These are phyloP conservation scores for Monosporascus sp. DNA, from an alignment of 2,329 filamentous ascomycete genomes.

Conservation along the genomic window DNA sequence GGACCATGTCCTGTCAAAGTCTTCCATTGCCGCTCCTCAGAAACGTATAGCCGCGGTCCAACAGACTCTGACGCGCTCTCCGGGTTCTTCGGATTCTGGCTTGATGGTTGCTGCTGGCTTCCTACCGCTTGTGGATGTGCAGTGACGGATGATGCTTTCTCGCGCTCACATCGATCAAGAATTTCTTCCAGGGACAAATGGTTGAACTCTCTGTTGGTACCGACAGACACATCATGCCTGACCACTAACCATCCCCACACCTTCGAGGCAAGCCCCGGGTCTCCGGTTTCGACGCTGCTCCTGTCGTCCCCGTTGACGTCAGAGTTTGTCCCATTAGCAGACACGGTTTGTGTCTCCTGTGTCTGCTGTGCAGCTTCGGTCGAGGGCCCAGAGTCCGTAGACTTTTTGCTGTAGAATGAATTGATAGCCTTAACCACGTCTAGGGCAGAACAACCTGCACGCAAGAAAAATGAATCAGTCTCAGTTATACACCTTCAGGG, in stretches of 20 bases:
- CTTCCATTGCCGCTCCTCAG: constrained; percentile 54
- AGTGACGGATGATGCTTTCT: constrained; percentile 4
- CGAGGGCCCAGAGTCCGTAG: neutral
- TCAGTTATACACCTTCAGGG: neutral
- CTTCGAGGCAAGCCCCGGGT: constrained; percentile 32
- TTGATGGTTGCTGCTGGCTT: constrained; percentile 2
- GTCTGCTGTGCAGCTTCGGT: neutral
- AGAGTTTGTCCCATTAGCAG: neutral
- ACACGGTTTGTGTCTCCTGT: neutral
- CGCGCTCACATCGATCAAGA: constrained; percentile 31
- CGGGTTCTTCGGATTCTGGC: neutral
- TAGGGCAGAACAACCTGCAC: constrained; percentile 22
- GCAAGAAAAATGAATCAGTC: neutral
- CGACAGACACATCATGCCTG: constrained; percentile 36
- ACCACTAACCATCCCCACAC: constrained; percentile 37
- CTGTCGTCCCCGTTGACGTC: neutral
- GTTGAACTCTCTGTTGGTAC: constrained; percentile 29
- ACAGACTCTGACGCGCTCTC: neutral
- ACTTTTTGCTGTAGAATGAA: constrained; percentile 14
- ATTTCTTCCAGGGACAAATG: constrained; percentile 35
- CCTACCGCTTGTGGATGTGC: neutral
- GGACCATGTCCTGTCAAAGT: constrained; percentile 53
- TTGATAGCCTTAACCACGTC: constrained; percentile 20
- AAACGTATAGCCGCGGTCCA: constrained; percentile 38
- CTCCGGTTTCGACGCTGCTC: constrained; percentile 9